Evolutionary conservation across 345 rosid genomes (phyloP).

Genomic region (Rhodomyrtus tomentosa): DNA sequence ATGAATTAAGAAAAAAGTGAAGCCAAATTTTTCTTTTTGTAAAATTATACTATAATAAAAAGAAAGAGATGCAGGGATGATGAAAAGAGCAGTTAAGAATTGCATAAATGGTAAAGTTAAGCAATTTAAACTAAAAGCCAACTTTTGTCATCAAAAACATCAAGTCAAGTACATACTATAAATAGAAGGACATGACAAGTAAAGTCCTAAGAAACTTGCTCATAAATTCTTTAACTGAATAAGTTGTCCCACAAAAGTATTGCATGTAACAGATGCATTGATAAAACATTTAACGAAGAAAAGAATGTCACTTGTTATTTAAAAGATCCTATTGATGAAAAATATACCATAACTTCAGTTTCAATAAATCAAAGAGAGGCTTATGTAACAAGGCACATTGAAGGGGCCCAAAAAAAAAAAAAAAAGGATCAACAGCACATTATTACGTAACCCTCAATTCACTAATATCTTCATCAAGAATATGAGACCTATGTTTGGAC

Average conservation of each 20-base stretch:
- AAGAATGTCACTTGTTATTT: neutral
- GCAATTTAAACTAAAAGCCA: neutral
- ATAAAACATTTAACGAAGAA: neutral
- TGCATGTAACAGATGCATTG: neutral
- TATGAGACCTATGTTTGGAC: neutral
- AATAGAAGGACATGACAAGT: neutral
- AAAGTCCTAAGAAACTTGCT: neutral
- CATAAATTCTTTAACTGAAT: neutral
- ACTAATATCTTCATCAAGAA: neutral
- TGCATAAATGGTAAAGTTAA: neutral
- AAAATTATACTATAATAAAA: neutral
- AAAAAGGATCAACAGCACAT: neutral
- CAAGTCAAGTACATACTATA: neutral
- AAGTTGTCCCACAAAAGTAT: neutral
- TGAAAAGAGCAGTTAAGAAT: neutral
- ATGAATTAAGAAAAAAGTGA: neutral
- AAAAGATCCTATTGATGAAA: neutral
- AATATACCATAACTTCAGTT: neutral
- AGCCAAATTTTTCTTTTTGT: neutral
- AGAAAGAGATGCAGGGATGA: neutral
- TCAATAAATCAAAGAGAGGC: neutral
- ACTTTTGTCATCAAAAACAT: neutral
- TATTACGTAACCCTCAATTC: neutral
- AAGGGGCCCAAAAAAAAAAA: neutral
- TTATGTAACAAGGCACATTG: neutral